Evolutionary conservation across 371 early-diverging fungal genomes (phyloP).

Genomic region (Lichtheimia ramosa): DNA sequence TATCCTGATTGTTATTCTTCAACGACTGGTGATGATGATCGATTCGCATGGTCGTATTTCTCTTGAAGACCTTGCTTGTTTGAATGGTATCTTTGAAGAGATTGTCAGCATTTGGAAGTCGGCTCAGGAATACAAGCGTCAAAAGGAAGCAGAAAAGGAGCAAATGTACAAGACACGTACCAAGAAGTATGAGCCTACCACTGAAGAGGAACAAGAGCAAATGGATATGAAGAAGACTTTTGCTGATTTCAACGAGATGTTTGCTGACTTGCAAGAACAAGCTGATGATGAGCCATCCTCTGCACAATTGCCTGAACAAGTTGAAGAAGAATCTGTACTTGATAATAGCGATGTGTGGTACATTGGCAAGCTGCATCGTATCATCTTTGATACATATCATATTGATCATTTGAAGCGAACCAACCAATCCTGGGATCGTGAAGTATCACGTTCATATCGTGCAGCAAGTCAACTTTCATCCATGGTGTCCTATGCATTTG

Average conservation of each 20-base stretch:
- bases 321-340: slow-evolving; percentile 56
- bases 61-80: slow-evolving; percentile 46
- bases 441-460: slow-evolving; percentile 32
- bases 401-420: slow-evolving; percentile 17
- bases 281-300: slow-evolving; percentile 4
- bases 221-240: slow-evolving; percentile 71
- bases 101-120: slow-evolving; percentile 73
- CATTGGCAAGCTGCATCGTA: slow-evolving; percentile 46
- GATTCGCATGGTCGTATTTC: slow-evolving; percentile 57
- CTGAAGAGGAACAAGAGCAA: slow-evolving; percentile 76
- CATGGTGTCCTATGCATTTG: slow-evolving; percentile 36
- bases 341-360: slow-evolving; percentile 55
- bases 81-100: slow-evolving; percentile 62
- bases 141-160: slow-evolving; percentile 71
- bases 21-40: slow-evolving; percentile 51
- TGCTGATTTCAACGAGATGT: slow-evolving; percentile 73
- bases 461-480: slow-evolving; percentile 36
- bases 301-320: slow-evolving; percentile 18
- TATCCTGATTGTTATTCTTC: slow-evolving; percentile 59
- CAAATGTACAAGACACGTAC: slow-evolving; percentile 74
- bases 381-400: slow-evolving; percentile 31
- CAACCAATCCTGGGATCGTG: slow-evolving; percentile 24
- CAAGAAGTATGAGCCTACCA: slow-evolving; percentile 60
- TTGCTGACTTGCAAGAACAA: slow-evolving; percentile 47
- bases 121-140: slow-evolving; percentile 67